phyloP scores from a whole-genome alignment of 306 rosid species.

The Fragaria nilgerrensis region DNA sequence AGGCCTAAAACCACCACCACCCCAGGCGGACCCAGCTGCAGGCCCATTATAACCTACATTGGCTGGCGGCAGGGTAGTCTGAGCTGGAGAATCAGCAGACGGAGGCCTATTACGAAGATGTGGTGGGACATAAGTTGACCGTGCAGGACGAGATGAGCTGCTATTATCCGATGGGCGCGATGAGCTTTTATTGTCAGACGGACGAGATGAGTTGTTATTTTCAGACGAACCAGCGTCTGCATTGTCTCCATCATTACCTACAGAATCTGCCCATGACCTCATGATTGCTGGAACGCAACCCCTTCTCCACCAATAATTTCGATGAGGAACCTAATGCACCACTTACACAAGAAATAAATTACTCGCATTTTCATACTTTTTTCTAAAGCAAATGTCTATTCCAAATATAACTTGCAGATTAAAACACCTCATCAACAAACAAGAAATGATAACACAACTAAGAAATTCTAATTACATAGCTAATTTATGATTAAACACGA shows the following conservation, averaged over 20 bases:
- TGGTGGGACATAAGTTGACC: slow-evolving; percentile 66
- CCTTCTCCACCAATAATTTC: slow-evolving; percentile 21
- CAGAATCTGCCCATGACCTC: slow-evolving; percentile 80
- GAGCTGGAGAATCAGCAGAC: slow-evolving; percentile 40
- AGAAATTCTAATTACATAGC: not conserved
- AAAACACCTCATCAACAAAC: slow-evolving; percentile 18
- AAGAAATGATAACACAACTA: not conserved
- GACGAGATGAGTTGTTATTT: slow-evolving; percentile 27
- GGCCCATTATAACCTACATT: slow-evolving; percentile 39
- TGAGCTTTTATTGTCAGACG: slow-evolving; percentile 20
- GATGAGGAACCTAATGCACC: slow-evolving; percentile 23
- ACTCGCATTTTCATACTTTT: not conserved
- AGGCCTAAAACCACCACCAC: slow-evolving; percentile 36
- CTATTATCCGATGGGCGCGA: slow-evolving; percentile 18
- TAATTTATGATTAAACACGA: not conserved
- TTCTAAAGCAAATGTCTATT: not conserved
- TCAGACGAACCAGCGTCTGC: slow-evolving; percentile 35
- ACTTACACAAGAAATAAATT: slow-evolving; percentile 27
- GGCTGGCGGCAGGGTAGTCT: slow-evolving; percentile 24
- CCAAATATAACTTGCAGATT: slow-evolving; percentile 3
- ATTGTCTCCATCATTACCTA: slow-evolving; percentile 39
- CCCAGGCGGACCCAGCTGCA: slow-evolving; percentile 36
- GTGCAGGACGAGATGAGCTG: slow-evolving; percentile 33
- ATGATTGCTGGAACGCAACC: slow-evolving; percentile 33
- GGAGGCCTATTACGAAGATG: slow-evolving; percentile 65